Conservation (phyloP, 805 yeast species). For the Isabelozyma pseudorhagii region DNA sequence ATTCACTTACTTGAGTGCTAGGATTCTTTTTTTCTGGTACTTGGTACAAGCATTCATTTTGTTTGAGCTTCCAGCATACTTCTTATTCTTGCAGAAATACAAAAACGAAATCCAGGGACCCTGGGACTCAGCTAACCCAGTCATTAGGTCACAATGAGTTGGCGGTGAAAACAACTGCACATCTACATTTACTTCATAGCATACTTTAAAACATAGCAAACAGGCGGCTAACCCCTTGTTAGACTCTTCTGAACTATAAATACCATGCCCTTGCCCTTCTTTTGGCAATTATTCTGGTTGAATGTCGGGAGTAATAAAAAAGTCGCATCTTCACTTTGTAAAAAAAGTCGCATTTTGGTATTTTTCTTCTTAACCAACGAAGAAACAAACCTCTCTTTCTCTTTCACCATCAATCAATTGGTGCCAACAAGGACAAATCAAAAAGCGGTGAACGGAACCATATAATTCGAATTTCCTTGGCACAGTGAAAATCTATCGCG, state of each 20-base stretch:
- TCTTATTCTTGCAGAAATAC: constrained; percentile 68
- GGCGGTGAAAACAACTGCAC: too few species aligned
- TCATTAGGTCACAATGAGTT: constrained; percentile 21
- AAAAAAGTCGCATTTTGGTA: too few species aligned
- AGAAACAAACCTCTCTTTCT: not conserved
- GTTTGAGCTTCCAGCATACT: constrained; percentile 65
- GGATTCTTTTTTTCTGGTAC: constrained; percentile 47
- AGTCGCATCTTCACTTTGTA: not conserved
- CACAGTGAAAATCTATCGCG: too few species aligned
- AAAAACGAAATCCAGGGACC: constrained; percentile 89
- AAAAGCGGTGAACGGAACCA: not conserved
- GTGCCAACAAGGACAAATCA: not conserved
- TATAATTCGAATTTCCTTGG: too few species aligned
- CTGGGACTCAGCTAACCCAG: constrained; percentile 86
- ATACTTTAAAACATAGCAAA: too few species aligned
- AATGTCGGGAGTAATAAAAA: not conserved
- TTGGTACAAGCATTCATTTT: constrained; percentile 45
- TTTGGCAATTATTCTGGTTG: not conserved
- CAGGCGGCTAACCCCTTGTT: too few species aligned
- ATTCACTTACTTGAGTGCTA: constrained; percentile 29
- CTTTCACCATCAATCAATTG: not conserved
- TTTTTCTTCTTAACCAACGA: not conserved
- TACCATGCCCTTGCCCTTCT: not conserved
- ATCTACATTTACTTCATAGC: too few species aligned
- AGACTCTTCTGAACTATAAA: not conserved